Evolutionary conservation across 768 basidiomycete genomes (phyloP), one percentile per base, ranked within the genome.

Genomic region (Hericium rajendrae): DNA sequence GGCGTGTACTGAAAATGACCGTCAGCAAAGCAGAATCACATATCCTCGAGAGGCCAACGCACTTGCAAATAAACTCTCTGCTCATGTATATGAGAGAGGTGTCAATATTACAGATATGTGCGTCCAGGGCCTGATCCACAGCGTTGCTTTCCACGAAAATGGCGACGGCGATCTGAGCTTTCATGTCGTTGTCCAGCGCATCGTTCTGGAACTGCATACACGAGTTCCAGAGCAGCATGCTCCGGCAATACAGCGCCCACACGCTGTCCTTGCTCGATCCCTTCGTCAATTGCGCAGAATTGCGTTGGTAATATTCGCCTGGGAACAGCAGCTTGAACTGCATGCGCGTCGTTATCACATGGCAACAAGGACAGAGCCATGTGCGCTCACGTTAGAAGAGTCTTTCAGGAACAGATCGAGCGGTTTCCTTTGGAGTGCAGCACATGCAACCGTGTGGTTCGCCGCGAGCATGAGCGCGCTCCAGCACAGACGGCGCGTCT

Each of bases 201-300:
- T 74, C 73, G 55, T 74, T 72, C 52, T 78, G 67, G 26, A 83
- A 71, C 3, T 81, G 80, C 51, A 77, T 75, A 61, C 81, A 84
- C 65, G 83, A 85, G 63, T 81, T 86, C 87, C 88, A 91, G 3
- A 91, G 73, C 10, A 91, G 76, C 85, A 91, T 86, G 66, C 82
- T 82, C 38, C 89, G 82, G 69, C 87, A 89, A 64, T 88, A 88
- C 26, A 91, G 72, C 0, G 86, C 88, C 88, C 88, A 91, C 1
- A 91, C 77, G 15, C 84, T 83, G 60, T 91, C 86, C 66, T 89
- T 91, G 15, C 83, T 77, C 16, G 84, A 84, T 38, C 76, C 76
- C 71, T 22, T 73, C 70, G 43, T 72, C 69, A 56, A 73, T 75
- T 38, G 65, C 62, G 65, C 64, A 18, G 69, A 71, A 55, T 53